Base-by-base conservation (phyloP, 2,329 filamentous ascomycete genomes). In the Alternaria sp. region DNA sequence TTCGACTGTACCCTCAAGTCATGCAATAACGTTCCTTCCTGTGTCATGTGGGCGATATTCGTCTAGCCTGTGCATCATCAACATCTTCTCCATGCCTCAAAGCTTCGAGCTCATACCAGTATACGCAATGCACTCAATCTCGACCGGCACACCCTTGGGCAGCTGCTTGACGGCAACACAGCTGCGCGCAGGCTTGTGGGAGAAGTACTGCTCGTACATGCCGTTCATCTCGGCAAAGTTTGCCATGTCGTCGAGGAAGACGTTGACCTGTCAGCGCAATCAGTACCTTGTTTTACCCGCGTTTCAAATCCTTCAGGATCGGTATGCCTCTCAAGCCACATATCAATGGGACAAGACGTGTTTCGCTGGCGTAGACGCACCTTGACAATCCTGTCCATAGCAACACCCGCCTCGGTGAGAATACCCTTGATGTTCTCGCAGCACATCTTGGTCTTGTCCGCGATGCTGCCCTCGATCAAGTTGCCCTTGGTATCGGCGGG, bases 211-310 rank as follows among this genome's bases (percentile, higher is more conserved):
- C 79, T 89, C 90, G 79, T 95, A 97, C 75, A 92, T 90, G 68
- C 85, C 85, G 81, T 97, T 97, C 91, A 97, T 93, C 78, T 89
- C 88, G 51, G 86, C 89, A 77, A 98, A 98, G 81, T 95, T 86
- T 65, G 85, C 87, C 94, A 98, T 98, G 81, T 96, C 91, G 52
- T 91, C 90, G 64, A 98, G 83, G 86, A 97, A 98, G 76, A 97
- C 90, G 54, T 80, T 84, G 70, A 80, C 78, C 22, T 22, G 22
- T 22, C 22, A 22, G 22, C 4, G 22, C 22, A 22, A 22, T 22
- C 22, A 22, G 22, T 22, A 22, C 22, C 22, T 22, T 22, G 22
- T 22, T 22, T 22, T 22, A 22, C 22, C 22, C 22, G 22, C 22
- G 22, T 22, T 22, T 22, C 22, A 22, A 22, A 22, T 22, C 22